phyloP scores from a whole-genome alignment of 2,329 filamentous ascomycete genomes.

The Fusarium sp. region DNA sequence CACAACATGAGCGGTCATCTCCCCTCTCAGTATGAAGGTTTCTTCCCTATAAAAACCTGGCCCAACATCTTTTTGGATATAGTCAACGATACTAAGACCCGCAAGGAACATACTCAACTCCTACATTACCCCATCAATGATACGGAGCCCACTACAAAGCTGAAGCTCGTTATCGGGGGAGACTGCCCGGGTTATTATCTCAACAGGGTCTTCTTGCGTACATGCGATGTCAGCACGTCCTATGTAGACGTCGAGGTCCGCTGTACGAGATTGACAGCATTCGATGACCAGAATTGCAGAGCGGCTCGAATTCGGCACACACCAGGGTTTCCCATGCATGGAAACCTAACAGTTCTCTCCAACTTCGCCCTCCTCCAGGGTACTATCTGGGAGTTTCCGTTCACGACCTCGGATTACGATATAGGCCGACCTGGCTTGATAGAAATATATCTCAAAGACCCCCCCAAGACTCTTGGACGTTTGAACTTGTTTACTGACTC shows the following conservation, averaged over 20 bases:
- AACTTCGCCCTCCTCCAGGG: fast-evolving
- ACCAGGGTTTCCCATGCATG: neutral
- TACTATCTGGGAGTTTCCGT: neutral
- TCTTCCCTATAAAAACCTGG: neutral
- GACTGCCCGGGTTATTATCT: neutral
- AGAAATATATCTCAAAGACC: neutral
- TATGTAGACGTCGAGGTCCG: neutral
- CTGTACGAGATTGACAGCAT: neutral
- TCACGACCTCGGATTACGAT: neutral
- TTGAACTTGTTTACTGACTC: no score
- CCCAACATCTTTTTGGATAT: neutral
- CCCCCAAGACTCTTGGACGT: neutral
- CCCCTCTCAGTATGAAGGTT: neutral
- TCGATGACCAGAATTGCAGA: neutral
- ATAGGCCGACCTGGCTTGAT: neutral
- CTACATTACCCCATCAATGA: neutral
- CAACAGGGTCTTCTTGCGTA: neutral
- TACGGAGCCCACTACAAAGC: neutral
- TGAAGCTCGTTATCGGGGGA: constrained; percentile 3
- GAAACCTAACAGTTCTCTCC: constrained; percentile 5
- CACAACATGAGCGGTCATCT: neutral
- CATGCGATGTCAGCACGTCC: neutral
- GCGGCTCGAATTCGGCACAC: neutral
- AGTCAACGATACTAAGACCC: neutral
- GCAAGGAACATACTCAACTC: neutral